Conservation (phyloP, 169 alveolate species). For the Babesia bovis region DNA sequence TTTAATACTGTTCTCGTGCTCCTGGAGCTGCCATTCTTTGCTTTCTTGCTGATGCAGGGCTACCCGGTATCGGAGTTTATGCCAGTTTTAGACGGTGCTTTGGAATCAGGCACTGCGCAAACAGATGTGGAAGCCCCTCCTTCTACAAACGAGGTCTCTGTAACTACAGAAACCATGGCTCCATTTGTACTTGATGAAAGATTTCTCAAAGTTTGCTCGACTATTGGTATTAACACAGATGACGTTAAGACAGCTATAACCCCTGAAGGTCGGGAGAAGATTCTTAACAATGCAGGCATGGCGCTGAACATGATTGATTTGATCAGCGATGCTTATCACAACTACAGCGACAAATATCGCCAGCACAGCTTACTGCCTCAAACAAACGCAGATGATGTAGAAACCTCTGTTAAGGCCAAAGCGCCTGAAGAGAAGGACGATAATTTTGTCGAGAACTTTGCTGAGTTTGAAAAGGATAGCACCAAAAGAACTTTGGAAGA, state of each 20-base stretch:
- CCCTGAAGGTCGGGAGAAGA: conserved; percentile 33
- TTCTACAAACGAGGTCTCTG: neutral
- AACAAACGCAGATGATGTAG: neutral
- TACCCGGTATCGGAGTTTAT: conserved; percentile 52
- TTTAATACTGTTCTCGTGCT: conserved; percentile 46
- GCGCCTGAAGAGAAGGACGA: conserved; percentile 5
- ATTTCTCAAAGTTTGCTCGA: neutral
- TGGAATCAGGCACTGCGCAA: neutral
- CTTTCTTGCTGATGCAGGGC: conserved; percentile 45
- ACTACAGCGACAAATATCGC: conserved; percentile 55
- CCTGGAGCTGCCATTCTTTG: conserved; percentile 52
- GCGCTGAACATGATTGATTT: conserved; percentile 65
- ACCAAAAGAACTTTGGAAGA: conserved; percentile 29
- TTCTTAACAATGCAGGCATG: conserved; percentile 26
- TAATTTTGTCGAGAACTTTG: conserved; percentile 31
- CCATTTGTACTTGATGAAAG: neutral
- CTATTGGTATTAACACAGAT: conserved; percentile 37
- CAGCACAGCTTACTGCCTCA: conserved; percentile 53
- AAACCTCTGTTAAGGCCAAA: neutral
- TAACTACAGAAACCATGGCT: neutral
- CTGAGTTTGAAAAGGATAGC: conserved; percentile 56
- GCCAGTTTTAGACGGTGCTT: neutral
- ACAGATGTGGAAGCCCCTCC: neutral
- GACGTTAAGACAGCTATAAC: conserved; percentile 29
- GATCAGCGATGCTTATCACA: conserved; percentile 54